Evolutionary conservation across 441 rosid genomes (phyloP), one percentile per base, ranked within the genome.

Genomic region (Gossypium laxum): DNA sequence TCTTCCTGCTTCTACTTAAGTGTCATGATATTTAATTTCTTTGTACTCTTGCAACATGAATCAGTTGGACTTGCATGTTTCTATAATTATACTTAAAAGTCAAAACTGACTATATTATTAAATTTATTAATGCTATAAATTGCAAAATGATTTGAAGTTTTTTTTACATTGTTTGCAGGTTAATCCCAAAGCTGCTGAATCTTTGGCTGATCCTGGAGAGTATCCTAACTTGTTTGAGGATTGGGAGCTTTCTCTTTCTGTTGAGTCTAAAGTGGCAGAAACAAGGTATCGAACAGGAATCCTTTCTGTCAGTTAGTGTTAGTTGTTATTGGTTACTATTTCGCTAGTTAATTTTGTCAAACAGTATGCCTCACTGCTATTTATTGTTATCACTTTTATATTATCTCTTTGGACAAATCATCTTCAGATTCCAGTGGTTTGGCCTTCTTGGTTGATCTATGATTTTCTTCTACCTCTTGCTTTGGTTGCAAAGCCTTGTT

Each of bases 161-260:
- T 43, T 38, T 62, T 63, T 54, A 51, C 80, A 43, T 76, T 74
- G 56, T 72, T 52, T 79, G 64, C 80, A 95, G 99, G 86, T 92
- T 74, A 95, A 92, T 78, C 89, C 96, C 59, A 95, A 91, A 84
- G 98, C 99, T 64, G 99, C 99, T 41, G 99, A 95, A 75, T 92
- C 98, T 69, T 81, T 95, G 84, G 98, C 99, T 11, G 97, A 95
- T 86, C 98, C 99, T 60, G 88, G 83, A 77, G 99, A 95, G 82
- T 92, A 95, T 76, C 85, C 98, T 17, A 95, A 92, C 86, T 51
- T 95, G 82, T 95, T 92, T 83, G 99, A 94, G 74, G 97, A 95
- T 80, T 92, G 98, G 99, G 95, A 95, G 83, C 85, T 88, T 60
- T 88, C 97, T 47, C 80, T 91, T 32, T 83, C 97, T 24, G 80